Conservation (phyloP, 768 basidiomycete species). For the Leccinum rimulosum region DNA sequence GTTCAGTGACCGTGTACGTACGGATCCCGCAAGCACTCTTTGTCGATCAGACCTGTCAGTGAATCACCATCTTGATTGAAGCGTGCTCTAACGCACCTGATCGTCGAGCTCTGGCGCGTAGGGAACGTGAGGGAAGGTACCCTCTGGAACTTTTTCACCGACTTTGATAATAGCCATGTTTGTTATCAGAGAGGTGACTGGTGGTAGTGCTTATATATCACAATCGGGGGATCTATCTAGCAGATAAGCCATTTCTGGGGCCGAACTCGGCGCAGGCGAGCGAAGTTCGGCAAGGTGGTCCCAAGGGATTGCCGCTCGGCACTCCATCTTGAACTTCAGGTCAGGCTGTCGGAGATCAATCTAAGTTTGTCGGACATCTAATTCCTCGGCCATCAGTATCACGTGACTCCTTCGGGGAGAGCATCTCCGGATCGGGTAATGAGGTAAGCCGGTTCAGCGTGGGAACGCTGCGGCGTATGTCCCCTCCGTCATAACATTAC, state of each 20-base stretch:
- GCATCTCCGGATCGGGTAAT: neutral
- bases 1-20: constrained; percentile 35
- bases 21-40: constrained; percentile 64
- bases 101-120: constrained; percentile 63
- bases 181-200: neutral
- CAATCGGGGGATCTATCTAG: neutral
- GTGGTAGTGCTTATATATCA: neutral
- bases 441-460: neutral
- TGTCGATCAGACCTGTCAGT: neutral
- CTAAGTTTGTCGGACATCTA: too few species aligned
- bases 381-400: too few species aligned
- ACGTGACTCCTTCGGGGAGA: neutral
- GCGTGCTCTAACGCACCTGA: constrained; percentile 38
- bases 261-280: too few species aligned
- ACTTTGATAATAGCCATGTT: constrained; percentile 44
- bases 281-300: too few species aligned
- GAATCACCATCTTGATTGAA: neutral
- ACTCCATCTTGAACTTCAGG: too few species aligned
- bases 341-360: too few species aligned
- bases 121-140: constrained; percentile 51
- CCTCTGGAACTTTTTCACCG: constrained; percentile 50
- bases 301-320: too few species aligned
- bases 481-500: neutral
- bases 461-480: neutral
- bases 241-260: too few species aligned